phyloP scores from a whole-genome alignment of 495 filamentous ascomycete genomes.

The Neurospora cerealis region DNA sequence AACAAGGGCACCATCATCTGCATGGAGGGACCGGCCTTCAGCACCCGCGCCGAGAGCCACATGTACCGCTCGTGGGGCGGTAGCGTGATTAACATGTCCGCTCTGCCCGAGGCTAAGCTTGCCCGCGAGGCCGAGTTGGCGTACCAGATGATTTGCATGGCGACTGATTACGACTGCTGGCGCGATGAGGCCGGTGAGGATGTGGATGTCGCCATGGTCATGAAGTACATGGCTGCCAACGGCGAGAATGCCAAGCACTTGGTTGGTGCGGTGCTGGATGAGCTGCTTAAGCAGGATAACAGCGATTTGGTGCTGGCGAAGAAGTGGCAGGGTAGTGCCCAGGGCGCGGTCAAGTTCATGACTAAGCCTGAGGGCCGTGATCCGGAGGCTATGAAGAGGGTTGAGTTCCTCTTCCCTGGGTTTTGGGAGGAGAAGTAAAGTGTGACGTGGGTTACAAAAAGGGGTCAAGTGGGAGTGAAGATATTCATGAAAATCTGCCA shows the following conservation, averaged over 20 bases:
- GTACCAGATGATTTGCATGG: conserved; percentile 98
- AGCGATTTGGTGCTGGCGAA: conserved; percentile 67
- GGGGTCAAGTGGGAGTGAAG: neutral
- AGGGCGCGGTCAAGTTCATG: conserved; percentile 62
- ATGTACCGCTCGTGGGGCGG: conserved; percentile 91
- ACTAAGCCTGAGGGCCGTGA: conserved; percentile 55
- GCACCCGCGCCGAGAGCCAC: conserved; percentile 89
- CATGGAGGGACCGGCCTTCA: conserved; percentile 97
- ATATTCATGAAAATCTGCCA: neutral
- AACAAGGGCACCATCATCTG: conserved; percentile 72
- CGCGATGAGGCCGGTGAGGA: conserved; percentile 47
- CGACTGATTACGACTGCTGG: conserved; percentile 99
- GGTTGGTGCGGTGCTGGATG: conserved; percentile 78
- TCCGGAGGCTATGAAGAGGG: conserved; percentile 54
- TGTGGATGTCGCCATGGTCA: conserved; percentile 94
- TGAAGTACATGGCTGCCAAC: conserved; percentile 93
- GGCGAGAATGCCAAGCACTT: conserved; percentile 74
- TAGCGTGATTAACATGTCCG: conserved; percentile 93
- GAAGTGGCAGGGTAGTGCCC: conserved; percentile 54
- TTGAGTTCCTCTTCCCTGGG: conserved; percentile 71
- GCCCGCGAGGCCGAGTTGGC: conserved; percentile 92
- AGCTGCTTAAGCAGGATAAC: conserved; percentile 67
- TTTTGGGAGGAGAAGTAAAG: conserved; percentile 30
- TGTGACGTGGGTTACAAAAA: neutral
- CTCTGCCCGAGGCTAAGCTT: conserved; percentile 92